Conservation (phyloP, 75 land plant species). For the Selaginella moellendorffii region DNA sequence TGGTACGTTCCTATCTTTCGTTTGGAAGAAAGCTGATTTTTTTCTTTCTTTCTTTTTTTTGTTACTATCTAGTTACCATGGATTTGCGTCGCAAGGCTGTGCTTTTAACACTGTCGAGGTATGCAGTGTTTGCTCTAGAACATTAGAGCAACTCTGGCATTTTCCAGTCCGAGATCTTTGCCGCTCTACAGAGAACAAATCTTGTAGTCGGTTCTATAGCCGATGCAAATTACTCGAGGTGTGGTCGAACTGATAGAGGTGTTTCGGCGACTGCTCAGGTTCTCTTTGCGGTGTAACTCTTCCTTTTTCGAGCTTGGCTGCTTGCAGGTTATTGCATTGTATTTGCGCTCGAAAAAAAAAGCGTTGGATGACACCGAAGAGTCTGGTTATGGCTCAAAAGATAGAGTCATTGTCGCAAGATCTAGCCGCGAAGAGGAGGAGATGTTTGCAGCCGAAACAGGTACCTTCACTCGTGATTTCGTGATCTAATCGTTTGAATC, state of each 20-base stretch:
- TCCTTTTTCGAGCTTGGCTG: not conserved
- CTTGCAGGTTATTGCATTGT: conserved; percentile 16
- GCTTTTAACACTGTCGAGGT: conserved; percentile 75
- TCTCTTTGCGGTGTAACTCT: not conserved
- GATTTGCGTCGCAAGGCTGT: conserved; percentile 75
- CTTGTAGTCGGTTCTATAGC: conserved; percentile 38
- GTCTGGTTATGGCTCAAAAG: conserved; percentile 5
- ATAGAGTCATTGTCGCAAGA: conserved; percentile 22
- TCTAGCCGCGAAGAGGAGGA: conserved; percentile 22
- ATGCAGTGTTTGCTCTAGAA: not conserved
- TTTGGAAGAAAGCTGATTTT: too few relatives aligned
- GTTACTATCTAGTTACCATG: conserved; percentile 49
- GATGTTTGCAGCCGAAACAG: conserved; percentile 14
- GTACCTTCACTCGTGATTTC: not conserved
- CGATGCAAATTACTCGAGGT: conserved; percentile 55
- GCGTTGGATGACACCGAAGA: not conserved
- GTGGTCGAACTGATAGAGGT: conserved; percentile 92
- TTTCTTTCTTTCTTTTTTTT: not conserved
- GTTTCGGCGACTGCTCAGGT: conserved; percentile 93
- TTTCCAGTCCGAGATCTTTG: conserved; percentile 68
- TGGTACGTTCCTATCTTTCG: too few relatives aligned
- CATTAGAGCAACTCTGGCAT: not conserved
- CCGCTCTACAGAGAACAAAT: conserved; percentile 54
- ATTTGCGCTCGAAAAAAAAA: conserved; percentile 51
- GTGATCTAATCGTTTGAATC: too few relatives aligned